These are phyloP conservation scores for Parathielavia hyrcaniae DNA, from an alignment of 495 filamentous ascomycete species.

Conservation along the genomic window DNA sequence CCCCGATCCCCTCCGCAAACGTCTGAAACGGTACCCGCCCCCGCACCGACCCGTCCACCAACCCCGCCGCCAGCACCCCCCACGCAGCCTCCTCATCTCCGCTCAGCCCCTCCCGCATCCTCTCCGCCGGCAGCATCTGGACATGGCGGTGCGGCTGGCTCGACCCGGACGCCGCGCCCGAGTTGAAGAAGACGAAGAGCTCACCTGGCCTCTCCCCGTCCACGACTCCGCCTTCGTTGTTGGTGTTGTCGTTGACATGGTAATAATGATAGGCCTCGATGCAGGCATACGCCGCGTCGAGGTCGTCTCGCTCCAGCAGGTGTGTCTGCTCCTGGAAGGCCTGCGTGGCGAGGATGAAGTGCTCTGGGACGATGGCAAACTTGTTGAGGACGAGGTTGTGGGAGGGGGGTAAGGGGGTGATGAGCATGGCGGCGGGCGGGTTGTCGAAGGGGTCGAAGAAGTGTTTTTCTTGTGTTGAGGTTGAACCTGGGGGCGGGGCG, in stretches of 20 bases:
- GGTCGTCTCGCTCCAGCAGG: conserved; percentile 58
- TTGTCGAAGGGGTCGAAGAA: conserved; percentile 64
- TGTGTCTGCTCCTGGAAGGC: conserved; percentile 62
- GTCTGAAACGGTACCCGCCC: conserved; percentile 24
- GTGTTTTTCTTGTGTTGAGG: neutral
- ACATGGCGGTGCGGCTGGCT: conserved; percentile 75
- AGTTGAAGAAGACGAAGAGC: conserved; percentile 81
- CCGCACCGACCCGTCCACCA: conserved; percentile 32
- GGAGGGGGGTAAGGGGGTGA: conserved; percentile 50
- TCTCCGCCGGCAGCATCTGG: conserved; percentile 66
- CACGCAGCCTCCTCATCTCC: conserved; percentile 28
- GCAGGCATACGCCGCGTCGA: conserved; percentile 59
- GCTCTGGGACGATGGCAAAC: conserved; percentile 69
- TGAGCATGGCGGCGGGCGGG: conserved; percentile 55
- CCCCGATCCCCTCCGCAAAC: conserved; percentile 21
- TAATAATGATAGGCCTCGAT: conserved; percentile 52
- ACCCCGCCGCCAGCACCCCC: conserved; percentile 50
- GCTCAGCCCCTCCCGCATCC: conserved; percentile 53
- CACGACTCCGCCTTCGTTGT: neutral
- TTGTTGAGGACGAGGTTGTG: conserved; percentile 76
- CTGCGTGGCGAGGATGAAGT: conserved; percentile 72
- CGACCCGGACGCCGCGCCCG: conserved; percentile 67
- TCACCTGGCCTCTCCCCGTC: conserved; percentile 17
- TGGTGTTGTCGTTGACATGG: neutral
- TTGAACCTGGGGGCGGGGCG: neutral